Evolutionary conservation across 306 rosid species (phyloP), one percentile per base, ranked within the genome.

Genomic region (Crotalaria pallida): DNA sequence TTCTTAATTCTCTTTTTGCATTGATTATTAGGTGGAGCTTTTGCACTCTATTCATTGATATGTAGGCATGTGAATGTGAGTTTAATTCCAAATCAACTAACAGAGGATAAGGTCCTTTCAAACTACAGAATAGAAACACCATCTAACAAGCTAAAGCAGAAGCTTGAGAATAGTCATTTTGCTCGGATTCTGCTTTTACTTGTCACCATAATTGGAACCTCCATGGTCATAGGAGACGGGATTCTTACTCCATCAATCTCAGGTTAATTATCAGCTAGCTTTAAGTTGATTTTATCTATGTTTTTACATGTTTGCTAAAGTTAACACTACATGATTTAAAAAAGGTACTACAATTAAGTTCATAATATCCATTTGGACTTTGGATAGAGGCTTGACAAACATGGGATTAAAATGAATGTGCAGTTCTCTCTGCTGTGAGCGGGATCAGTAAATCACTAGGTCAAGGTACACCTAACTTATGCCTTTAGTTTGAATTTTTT

Each of bases 1-100:
- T 26, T 26, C 1, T 26, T 26, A n/a, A n/a, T n/a, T n/a, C n/a
- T n/a, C n/a, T 3, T 26, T 26, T 26, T 26, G 29, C 29, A 26
- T 26, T 26, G 3, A 26, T 26, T 26, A 26, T 26, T 56, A 88
- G 96, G 96, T 13, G 96, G 95, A 26, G 88, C 92, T 0, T 86
- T 90, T 77, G 96, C 96, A 8, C 83, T 90, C 2, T 90, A 90
- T 31, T 90, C 95, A 0, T 65, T 90, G 69, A 74, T 87, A 27
- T 82, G 94, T 17, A 79, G 89, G 3, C 53, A 87, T 16, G 56
- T 75, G 1, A 88, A 75, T 63, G 84, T 88, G 69, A 78, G 95
- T 62, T 53, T 88, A 27, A 69, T 82, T 49, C 96, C 92, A 0
- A 90, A 86, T 70, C 81, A 88, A 61, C 92, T 88, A 56, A 84